Conservation (phyloP, 345 rosid species). For the Jatropha curcas region DNA sequence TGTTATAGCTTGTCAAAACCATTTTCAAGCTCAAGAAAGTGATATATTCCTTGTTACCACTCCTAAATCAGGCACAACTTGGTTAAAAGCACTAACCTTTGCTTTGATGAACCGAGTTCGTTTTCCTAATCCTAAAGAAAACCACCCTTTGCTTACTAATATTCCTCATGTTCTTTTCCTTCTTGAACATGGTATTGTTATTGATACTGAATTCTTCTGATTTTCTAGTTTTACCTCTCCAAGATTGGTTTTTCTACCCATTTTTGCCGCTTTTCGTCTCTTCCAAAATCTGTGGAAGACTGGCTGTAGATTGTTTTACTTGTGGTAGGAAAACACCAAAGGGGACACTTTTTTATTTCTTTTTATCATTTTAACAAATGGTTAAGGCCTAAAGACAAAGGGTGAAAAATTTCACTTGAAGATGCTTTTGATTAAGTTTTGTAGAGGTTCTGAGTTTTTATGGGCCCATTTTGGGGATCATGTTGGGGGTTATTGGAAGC, state of each 20-base stretch:
- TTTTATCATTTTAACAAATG: constrained; percentile 57
- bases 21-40: constrained; percentile 42
- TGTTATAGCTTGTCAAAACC: constrained; percentile 39
- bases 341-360: constrained; percentile 59
- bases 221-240: constrained; percentile 36
- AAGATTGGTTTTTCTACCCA: constrained; percentile 49
- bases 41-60: constrained; percentile 52
- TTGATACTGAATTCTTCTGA: constrained; percentile 21
- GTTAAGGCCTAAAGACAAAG: constrained; percentile 24
- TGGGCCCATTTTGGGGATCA: constrained; percentile 75
- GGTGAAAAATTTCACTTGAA: constrained; percentile 32
- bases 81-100: constrained; percentile 57
- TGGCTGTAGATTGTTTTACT: constrained; percentile 51
- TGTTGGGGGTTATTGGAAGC: constrained; percentile 51
- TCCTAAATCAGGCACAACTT: constrained; percentile 69
- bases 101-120: constrained; percentile 38
- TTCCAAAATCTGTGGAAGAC: constrained; percentile 32
- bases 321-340: constrained; percentile 62
- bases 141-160: constrained; percentile 57
- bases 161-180: constrained; percentile 55
- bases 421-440: constrained; percentile 40
- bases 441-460: constrained; percentile 41
- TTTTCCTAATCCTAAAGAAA: constrained; percentile 10
- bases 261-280: constrained; percentile 32
- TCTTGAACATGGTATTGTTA: constrained; percentile 35